Conservation (phyloP, 2,329 filamentous ascomycete genomes). For the Dactylellina haptotyla region DNA sequence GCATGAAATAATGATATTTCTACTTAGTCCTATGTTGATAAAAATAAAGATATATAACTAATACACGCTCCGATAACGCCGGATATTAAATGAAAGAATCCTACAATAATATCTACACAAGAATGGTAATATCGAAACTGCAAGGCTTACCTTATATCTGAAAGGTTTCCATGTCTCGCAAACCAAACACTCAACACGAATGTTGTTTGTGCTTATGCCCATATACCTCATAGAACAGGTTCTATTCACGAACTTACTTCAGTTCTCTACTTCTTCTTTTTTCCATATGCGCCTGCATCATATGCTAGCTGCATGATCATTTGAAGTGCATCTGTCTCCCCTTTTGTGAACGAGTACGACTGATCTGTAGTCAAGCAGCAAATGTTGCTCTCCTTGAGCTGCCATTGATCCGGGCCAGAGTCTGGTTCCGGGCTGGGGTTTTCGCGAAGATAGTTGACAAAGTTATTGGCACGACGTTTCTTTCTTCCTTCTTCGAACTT, state of each 20-base stretch:
- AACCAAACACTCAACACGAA: background rate
- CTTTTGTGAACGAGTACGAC: slow-evolving; percentile 56
- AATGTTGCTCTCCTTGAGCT: slow-evolving; percentile 60
- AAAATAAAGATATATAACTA: slow-evolving; percentile 5
- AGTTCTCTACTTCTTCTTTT: slow-evolving; percentile 39
- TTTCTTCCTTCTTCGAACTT: slow-evolving; percentile 62
- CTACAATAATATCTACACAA: slow-evolving; percentile 14
- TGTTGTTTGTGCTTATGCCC: no score
- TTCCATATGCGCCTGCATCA: slow-evolving; percentile 54
- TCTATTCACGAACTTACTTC: background rate
- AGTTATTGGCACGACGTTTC: slow-evolving; percentile 60
- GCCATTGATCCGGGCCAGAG: slow-evolving; percentile 59
- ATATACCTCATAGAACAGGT: no score
- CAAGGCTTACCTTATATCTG: background rate
- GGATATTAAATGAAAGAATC: background rate
- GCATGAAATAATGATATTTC: background rate
- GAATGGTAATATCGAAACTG: background rate
- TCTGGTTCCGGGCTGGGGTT: slow-evolving; percentile 55
- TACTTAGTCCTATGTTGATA: background rate
- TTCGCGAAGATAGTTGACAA: slow-evolving; percentile 61
- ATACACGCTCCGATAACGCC: background rate
- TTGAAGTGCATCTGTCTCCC: slow-evolving; percentile 58
- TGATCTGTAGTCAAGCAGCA: slow-evolving; percentile 60
- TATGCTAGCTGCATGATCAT: slow-evolving; percentile 59
- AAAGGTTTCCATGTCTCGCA: background rate